These are phyloP conservation scores for Lactifluus echinatus DNA, from an alignment of 768 basidiomycete species.

Conservation along the genomic window DNA sequence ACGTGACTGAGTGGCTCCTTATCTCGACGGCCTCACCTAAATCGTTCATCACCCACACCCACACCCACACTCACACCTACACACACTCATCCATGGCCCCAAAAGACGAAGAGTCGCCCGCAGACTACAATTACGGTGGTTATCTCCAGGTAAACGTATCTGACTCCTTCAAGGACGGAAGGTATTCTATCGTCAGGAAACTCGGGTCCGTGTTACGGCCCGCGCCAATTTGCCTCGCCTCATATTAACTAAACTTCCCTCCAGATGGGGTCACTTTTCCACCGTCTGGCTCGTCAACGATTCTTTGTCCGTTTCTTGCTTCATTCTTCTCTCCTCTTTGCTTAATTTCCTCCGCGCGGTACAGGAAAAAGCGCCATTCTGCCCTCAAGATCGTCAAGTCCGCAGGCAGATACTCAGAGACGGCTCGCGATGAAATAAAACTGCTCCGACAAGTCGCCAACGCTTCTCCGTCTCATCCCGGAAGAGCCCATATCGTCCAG, in stretches of 20 bases:
- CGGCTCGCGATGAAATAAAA: slow-evolving; percentile 94
- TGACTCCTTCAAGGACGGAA: slow-evolving; percentile 75
- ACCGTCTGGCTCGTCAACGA: slow-evolving; percentile 91
- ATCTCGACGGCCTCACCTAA: slow-evolving; percentile 34
- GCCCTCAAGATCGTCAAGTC: slow-evolving; percentile 95
- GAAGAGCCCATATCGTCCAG: slow-evolving; percentile 73
- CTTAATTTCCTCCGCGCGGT: not conserved
- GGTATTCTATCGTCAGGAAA: slow-evolving; percentile 84
- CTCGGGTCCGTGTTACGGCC: slow-evolving; percentile 51
- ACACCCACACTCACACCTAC: slow-evolving; percentile 29
- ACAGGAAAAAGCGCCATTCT: slow-evolving; percentile 65
- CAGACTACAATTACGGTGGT: slow-evolving; percentile 73
- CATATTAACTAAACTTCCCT: slow-evolving; percentile 14
- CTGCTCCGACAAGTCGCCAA: slow-evolving; percentile 69
- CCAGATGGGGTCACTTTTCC: slow-evolving; percentile 90
- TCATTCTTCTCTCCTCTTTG: not conserved
- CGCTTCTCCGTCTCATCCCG: slow-evolving; percentile 67
- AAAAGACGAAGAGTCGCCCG: slow-evolving; percentile 78
- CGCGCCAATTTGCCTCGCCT: slow-evolving; percentile 15
- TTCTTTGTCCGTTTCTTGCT: slow-evolving; percentile 43
- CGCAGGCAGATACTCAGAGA: slow-evolving; percentile 90
- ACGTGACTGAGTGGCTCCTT: no score
- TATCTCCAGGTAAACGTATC: slow-evolving; percentile 56
- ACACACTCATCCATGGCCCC: slow-evolving; percentile 48
- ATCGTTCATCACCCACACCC: slow-evolving; percentile 32